Base-by-base conservation (phyloP, 2,329 filamentous ascomycete genomes). In the Calonectria leucothoes region DNA sequence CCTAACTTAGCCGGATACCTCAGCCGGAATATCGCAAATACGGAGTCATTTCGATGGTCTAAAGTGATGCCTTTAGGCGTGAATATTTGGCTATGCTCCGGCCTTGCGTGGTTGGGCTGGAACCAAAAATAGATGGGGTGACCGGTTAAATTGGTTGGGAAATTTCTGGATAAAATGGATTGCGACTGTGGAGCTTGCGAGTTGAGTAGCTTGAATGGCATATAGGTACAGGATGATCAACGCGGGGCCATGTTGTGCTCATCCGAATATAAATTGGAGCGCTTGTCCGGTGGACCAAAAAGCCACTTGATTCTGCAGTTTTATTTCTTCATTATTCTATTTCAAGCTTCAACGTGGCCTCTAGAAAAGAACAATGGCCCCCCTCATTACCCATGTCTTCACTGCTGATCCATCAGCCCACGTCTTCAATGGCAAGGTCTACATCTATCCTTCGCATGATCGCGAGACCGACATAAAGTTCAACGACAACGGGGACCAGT, bases 401-500 rank as follows among this genome's bases (percentile, higher is more conserved):
- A 95, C 93, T 15, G 94, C 94, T 25, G 94, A 96, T 84, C 94
- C 94, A 20, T 95, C 93, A 8, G 94, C 94, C 15, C 94, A 95
- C 84, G 93, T 94, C 81, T 96, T 95, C 86, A 91, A 95, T 75
- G 90, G 89, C 83, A 92, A 89, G 76, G 85, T 96, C 73, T 96
- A 95, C 87, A 90, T 96, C 84, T 96, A 95, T 86, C 94, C 94
- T 25, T 95, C 93, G 27, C 94, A 96, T 85, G 94, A 96, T 84
- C 90, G 93, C 77, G 92, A 94, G 83, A 94, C 93, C 6, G 89
- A 92, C 83, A 94, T 95, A 83, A 71, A 89, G 71, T 93, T 93
- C 87, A 95, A 96, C 86, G 94, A 95, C 88, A 95, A 95, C 88
- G 94, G 94, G 81, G 94, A 95, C 85, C 94, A 95, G 83, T 95